phyloP scores from a whole-genome alignment of 441 rosid species.

The Erodium chrysanthum region DNA sequence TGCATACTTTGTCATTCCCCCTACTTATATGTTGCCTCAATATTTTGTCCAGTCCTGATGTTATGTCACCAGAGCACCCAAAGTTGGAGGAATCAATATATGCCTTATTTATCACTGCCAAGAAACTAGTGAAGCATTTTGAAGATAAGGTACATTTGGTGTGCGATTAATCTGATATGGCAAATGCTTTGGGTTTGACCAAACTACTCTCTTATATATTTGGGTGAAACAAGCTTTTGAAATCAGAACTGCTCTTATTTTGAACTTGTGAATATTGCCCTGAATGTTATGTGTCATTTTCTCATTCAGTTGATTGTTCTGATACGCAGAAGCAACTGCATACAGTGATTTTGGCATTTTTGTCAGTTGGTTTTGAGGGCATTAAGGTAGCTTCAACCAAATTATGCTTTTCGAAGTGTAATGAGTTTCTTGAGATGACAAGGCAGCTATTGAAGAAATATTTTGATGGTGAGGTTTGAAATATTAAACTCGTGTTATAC shows the following conservation, averaged over 20 bases:
- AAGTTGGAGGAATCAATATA: constrained; percentile 49
- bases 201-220: too few species aligned
- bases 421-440: constrained; percentile 48
- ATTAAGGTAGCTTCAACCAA: constrained; percentile 62
- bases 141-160: constrained; percentile 50
- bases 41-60: constrained; percentile 39
- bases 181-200: too few species aligned
- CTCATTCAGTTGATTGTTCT: too few species aligned
- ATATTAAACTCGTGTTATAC: not conserved
- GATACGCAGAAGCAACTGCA: constrained; percentile 43
- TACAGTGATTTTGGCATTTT: constrained; percentile 51
- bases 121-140: constrained; percentile 44
- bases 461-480: constrained; percentile 32
- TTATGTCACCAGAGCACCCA: constrained; percentile 32
- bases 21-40: constrained; percentile 5
- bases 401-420: constrained; percentile 44
- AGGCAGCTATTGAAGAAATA: constrained; percentile 41
- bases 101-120: constrained; percentile 48
- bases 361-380: constrained; percentile 62
- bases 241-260: not conserved
- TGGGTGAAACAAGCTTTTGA: constrained; percentile 1
- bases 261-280: not conserved
- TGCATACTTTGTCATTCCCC: not conserved
- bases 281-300: too few species aligned
- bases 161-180: too few species aligned